phyloP scores from a whole-genome alignment of 441 rosid species.

The Pelargonium myrrhifolium region DNA sequence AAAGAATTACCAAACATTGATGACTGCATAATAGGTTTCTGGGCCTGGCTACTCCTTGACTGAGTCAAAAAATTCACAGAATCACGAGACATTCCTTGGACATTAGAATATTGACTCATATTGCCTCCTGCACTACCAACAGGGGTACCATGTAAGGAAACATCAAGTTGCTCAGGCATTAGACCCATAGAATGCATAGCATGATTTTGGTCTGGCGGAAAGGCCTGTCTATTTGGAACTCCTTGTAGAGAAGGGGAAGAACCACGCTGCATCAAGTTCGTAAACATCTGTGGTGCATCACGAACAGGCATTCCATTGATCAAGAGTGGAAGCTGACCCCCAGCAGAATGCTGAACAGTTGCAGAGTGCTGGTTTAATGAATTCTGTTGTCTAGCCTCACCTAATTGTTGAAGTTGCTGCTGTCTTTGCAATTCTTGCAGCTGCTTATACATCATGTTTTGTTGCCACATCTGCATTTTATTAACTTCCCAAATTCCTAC shows the following conservation, averaged over 20 bases:
- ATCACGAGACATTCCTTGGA: constrained; percentile 33
- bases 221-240: constrained; percentile 22
- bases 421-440: constrained; percentile 53
- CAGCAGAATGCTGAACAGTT: constrained; percentile 26
- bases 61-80: constrained; percentile 25
- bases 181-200: constrained; percentile 26
- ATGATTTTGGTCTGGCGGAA: constrained; percentile 30
- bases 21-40: constrained; percentile 30
- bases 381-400: constrained; percentile 38
- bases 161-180: constrained; percentile 27
- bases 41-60: constrained; percentile 24
- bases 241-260: constrained; percentile 34
- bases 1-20: constrained; percentile 25
- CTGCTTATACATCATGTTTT: constrained; percentile 47
- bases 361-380: constrained; percentile 33
- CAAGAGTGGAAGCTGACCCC: constrained; percentile 29
- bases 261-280: constrained; percentile 35
- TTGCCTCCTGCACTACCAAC: constrained; percentile 34
- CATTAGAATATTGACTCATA: constrained; percentile 30
- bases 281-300: constrained; percentile 38
- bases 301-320: constrained; percentile 41
- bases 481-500: constrained; percentile 8
- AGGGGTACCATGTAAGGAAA: constrained; percentile 38
- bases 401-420: constrained; percentile 37
- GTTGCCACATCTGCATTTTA: constrained; percentile 51